A percentile compares a stretch with the other conserved stretches of the same genome.
These are phyloP conservation scores for Calonectria pseudoreteaudii DNA, from an alignment of 2,329 filamentous ascomycete genomes.

Conservation along the genomic window DNA sequence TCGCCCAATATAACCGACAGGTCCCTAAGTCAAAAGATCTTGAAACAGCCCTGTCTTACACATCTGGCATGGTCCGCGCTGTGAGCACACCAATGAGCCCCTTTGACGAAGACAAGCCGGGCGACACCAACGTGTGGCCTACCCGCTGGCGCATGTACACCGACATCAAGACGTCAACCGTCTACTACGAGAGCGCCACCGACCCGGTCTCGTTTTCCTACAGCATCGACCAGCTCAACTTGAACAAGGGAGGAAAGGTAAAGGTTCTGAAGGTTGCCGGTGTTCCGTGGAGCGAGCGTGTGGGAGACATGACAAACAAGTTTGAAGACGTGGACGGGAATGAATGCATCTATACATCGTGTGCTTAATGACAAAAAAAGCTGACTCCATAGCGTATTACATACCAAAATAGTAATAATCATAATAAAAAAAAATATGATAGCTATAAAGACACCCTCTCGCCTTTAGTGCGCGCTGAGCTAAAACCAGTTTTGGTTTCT, in stretches of 20 bases:
- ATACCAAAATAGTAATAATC: neutral
- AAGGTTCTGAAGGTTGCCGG: slow-evolving; percentile 14
- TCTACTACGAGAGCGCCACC: slow-evolving; percentile 31
- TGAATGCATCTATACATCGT: slow-evolving; percentile 16
- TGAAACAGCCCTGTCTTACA: slow-evolving; percentile 24
- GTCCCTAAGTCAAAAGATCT: slow-evolving; percentile 16
- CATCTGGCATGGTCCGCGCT: slow-evolving; percentile 33
- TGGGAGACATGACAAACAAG: slow-evolving; percentile 26
- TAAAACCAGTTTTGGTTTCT: neutral
- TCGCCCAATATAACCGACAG: slow-evolving; percentile 26
- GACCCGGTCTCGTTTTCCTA: slow-evolving; percentile 26
- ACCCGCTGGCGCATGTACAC: slow-evolving; percentile 33
- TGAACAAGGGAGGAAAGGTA: neutral
- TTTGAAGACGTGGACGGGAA: slow-evolving; percentile 3
- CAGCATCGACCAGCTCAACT: slow-evolving; percentile 13
- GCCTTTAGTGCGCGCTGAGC: neutral
- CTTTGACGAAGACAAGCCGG: neutral
- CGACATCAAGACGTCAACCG: slow-evolving; percentile 3
- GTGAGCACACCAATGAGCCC: slow-evolving; percentile 28
- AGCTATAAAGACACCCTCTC: neutral
- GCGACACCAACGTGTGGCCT: slow-evolving; percentile 23
- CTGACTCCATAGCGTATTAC: neutral
- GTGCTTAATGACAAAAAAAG: neutral
- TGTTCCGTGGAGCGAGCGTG: slow-evolving; percentile 14
- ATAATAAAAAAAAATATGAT: neutral